Conservation (phyloP, 2,329 filamentous ascomycete species). For the Aspergillus fructus region DNA sequence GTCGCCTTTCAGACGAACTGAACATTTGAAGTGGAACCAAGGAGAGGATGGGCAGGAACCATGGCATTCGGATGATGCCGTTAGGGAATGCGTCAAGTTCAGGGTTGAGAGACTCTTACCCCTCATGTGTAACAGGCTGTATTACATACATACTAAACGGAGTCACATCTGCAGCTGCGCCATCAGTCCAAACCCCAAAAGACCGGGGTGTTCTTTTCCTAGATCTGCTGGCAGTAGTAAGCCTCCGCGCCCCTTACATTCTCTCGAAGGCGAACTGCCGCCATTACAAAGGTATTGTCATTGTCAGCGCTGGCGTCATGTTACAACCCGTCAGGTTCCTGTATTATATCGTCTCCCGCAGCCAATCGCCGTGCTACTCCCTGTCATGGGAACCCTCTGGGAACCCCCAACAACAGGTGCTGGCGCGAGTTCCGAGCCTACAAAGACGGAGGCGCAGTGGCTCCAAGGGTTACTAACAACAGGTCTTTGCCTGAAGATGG, state of each 20-base stretch:
- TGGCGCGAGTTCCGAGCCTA: constrained; percentile 2
- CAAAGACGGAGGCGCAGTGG: constrained; percentile 1
- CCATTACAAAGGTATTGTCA: constrained; percentile 5
- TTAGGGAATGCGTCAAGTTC: constrained; percentile 13
- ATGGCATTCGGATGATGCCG: constrained; percentile 11
- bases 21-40: background rate
- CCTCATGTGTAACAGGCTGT: constrained; percentile 16
- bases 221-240: background rate
- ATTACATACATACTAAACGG: background rate
- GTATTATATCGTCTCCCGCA: background rate
- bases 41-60: constrained; percentile 10
- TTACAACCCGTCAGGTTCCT: constrained; percentile 8
- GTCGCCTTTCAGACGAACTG: background rate
- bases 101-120: constrained; percentile 12
- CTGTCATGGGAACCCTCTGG: constrained; percentile 15
- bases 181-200: background rate
- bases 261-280: background rate
- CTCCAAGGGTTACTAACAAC: constrained; percentile 7
- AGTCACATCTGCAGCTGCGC: background rate
- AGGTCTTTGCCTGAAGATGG: background rate
- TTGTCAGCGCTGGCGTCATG: constrained; percentile 10
- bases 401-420: constrained; percentile 2
- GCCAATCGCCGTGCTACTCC: constrained; percentile 11
- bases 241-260: background rate
- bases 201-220: background rate